Evolutionary conservation across 2,329 filamentous ascomycete genomes (phyloP), one percentile per base, ranked within the genome.

Genomic region (Apiospora marii): DNA sequence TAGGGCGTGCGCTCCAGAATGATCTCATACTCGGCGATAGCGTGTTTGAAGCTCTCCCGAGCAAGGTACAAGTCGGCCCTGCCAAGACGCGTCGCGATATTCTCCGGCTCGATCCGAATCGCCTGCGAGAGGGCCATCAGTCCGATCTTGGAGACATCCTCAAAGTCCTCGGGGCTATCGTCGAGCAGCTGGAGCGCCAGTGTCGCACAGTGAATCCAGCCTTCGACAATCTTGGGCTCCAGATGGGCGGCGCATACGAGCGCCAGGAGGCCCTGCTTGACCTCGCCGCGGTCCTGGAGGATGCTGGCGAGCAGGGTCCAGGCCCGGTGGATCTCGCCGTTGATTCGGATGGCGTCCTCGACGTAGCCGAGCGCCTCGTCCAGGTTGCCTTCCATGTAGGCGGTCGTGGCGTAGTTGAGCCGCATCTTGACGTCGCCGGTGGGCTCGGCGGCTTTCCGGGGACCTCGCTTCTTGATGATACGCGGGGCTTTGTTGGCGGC

Each of bases 351-450:
- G 72, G 92, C 88, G 76, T 92, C 90, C 53, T 87, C 86, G 12
- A 90, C 87, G 30, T 89, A 83, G 22, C 87, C 86, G 48, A 90
- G 83, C 6, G 92, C 91, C 53, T 86, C 84, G 6, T 89, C 86
- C 74, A 92, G 91, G 27, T 92, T 86, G 37, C 87, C 85, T 13
- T 87, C 85, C 73, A 94, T 85, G 78, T 92, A 95, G 5, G 91
- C 89, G 73, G 91, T 87, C 73, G 91, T 93, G 3, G 93, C 93
- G 78, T 89, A 86, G 67, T 88, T 87, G 68, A 95, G 86, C 58
- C 92, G 85, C 53, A 89, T 85, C 77, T 92, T 94, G 80, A 95
- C 93, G 76, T 94, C 91, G 53, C 88, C 90, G 64, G 91, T 89
- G 22, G 91, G 92, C 79, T 93, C 92, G 12, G 89, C 91, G 34